phyloP scores from a whole-genome alignment of 1,284 basidiomycete species.

The Trichosporon coremiiforme region DNA sequence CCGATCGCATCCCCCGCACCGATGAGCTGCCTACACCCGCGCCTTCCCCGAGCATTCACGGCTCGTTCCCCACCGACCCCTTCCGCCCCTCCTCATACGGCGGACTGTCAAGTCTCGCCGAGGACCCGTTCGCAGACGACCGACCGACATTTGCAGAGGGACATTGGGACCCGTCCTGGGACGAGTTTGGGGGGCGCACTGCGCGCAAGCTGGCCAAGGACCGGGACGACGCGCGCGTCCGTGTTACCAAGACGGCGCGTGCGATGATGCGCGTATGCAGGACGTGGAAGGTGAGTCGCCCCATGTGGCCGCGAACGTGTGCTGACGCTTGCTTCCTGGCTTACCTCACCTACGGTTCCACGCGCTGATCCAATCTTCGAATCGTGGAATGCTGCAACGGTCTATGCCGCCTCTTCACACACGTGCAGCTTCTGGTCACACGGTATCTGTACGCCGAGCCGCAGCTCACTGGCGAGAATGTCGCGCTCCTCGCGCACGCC shows the following conservation, averaged over 20 bases:
- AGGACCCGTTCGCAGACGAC: conserved; percentile 3
- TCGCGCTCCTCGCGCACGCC: conserved; percentile 64
- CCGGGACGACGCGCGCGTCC: conserved; percentile 15
- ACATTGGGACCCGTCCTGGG: conserved; percentile 32
- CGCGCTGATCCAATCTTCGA: background rate
- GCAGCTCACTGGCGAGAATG: conserved; percentile 58
- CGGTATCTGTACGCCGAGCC: conserved; percentile 70
- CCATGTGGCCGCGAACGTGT: background rate
- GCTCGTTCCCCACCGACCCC: background rate
- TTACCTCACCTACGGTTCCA: background rate
- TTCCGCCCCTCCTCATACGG: background rate
- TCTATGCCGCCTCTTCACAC: background rate
- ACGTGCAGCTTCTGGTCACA: conserved; percentile 64
- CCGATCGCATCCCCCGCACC: conserved; percentile 17
- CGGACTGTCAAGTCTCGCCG: background rate
- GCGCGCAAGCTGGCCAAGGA: conserved; percentile 19
- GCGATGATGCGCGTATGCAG: conserved; percentile 68
- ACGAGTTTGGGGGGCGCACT: conserved; percentile 37
- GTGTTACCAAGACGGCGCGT: conserved; percentile 24
- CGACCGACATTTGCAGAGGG: background rate
- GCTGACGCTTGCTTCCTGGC: conserved; percentile 14
- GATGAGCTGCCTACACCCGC: conserved; percentile 10
- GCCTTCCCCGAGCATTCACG: background rate
- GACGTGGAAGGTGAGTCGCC: conserved; percentile 66
- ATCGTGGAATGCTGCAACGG: background rate